Evolutionary conservation across 2,329 filamentous ascomycete genomes (phyloP).

Genomic region (Xylaria sp.): DNA sequence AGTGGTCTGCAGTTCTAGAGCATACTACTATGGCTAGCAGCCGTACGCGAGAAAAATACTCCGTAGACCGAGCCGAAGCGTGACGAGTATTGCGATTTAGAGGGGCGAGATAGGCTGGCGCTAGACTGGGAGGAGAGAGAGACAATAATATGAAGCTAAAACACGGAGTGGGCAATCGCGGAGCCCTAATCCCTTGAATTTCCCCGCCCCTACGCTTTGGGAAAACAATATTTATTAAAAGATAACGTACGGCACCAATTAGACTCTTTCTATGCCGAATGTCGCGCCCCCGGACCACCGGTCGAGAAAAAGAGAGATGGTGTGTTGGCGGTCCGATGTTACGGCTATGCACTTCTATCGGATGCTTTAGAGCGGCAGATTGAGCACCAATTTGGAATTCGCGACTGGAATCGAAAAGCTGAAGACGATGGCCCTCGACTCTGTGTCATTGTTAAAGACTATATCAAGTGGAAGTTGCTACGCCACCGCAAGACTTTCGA

Average conservation of each 20-base stretch:
- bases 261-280: slow-evolving; percentile 7
- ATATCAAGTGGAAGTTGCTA: not conserved
- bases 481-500: not conserved
- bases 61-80: too few species aligned
- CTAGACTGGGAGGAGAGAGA: too few species aligned
- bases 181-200: too few species aligned
- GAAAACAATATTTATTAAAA: not conserved
- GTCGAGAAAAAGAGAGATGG: not conserved
- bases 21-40: too few species aligned
- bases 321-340: not conserved
- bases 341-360: not conserved
- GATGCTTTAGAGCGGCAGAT: not conserved
- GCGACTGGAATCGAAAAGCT: not conserved
- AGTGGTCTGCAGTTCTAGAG: too few species aligned
- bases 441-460: slow-evolving; percentile 3
- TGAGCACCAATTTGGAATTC: not conserved
- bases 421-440: not conserved
- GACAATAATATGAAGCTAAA: too few species aligned
- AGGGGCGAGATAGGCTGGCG: too few species aligned
- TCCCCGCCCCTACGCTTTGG: not conserved
- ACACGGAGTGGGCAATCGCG: too few species aligned
- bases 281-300: not conserved
- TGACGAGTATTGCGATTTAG: too few species aligned
- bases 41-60: too few species aligned
- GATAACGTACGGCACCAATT: not conserved